Percentiles rank a stretch among this genome's conserved stretches.
These are phyloP conservation scores for Trichaptum fuscoviolaceum DNA, from an alignment of 768 basidiomycete species.

Conservation along the genomic window DNA sequence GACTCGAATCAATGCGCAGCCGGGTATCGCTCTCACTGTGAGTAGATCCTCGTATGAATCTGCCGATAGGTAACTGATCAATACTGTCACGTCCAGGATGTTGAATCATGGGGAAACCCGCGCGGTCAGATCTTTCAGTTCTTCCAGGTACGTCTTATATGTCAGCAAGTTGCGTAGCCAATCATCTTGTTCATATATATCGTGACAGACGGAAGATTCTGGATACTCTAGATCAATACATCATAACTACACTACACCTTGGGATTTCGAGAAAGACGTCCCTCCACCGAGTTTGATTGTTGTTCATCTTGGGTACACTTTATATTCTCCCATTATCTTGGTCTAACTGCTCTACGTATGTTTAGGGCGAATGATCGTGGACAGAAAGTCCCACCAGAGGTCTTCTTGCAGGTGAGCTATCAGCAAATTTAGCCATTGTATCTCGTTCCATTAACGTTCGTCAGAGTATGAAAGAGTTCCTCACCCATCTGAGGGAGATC, in stretches of 20 bases:
- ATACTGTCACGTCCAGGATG: conserved; percentile 30
- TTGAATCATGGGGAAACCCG: conserved; percentile 47
- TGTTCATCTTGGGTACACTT: conserved; percentile 18
- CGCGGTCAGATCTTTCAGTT: conserved; percentile 48
- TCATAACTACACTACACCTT: conserved; percentile 23
- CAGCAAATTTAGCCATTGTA: not conserved
- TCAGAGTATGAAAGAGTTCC: conserved; percentile 11
- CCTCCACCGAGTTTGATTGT: conserved; percentile 19
- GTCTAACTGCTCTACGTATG: not conserved
- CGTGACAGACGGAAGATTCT: conserved; percentile 19
- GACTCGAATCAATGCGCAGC: conserved; percentile 46
- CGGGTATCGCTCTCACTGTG: conserved; percentile 46
- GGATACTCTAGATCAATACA: conserved; percentile 20
- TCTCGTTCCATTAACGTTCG: no score
- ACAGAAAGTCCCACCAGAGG: conserved; percentile 17
- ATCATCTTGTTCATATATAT: not conserved
- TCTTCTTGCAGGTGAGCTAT: conserved; percentile 12
- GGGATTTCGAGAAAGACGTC: conserved; percentile 20
- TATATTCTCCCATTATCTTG: not conserved
- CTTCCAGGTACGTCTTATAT: conserved; percentile 38
- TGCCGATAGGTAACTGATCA: not conserved
- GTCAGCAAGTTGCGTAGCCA: not conserved
- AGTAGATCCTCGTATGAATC: conserved; percentile 7
- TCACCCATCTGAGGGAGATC: conserved; percentile 15
- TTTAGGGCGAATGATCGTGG: conserved; percentile 21